These are phyloP conservation scores for Telfairia occidentalis DNA, from an alignment of 331 rosid species.

Conservation along the genomic window DNA sequence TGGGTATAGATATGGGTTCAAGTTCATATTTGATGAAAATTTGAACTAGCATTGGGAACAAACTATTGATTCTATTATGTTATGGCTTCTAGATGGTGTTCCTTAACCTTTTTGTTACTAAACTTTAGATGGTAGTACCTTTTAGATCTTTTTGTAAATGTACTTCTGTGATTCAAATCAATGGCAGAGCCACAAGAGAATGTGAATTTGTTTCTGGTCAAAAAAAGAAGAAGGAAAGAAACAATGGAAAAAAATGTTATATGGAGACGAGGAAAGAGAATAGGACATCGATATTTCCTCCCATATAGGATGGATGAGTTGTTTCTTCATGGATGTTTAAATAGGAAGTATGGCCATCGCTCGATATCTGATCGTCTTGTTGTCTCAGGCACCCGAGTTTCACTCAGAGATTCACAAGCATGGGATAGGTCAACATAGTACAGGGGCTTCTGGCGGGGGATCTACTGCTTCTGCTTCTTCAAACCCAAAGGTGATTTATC, in stretches of 20 bases:
- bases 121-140: background rate
- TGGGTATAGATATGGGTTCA: background rate
- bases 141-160: background rate
- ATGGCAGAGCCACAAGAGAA: background rate
- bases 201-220: background rate
- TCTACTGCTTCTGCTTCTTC: slow-evolving; percentile 40
- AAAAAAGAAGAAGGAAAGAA: background rate
- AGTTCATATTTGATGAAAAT: background rate
- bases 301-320: background rate
- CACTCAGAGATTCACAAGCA: slow-evolving; percentile 62
- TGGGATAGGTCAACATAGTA: slow-evolving; percentile 40
- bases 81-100: background rate
- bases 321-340: background rate
- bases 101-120: background rate
- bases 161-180: background rate
- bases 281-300: background rate
- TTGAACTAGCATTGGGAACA: background rate
- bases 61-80: background rate
- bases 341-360: background rate
- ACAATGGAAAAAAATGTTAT: background rate
- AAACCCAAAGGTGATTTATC: slow-evolving; percentile 36
- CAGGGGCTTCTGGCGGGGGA: slow-evolving; percentile 28
- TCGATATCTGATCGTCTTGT: slow-evolving; percentile 1
- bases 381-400: slow-evolving; percentile 54
- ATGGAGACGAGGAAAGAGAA: background rate